phyloP scores from a whole-genome alignment of 192 early-diverging fungal species.

The Cetraspora pellucida region DNA sequence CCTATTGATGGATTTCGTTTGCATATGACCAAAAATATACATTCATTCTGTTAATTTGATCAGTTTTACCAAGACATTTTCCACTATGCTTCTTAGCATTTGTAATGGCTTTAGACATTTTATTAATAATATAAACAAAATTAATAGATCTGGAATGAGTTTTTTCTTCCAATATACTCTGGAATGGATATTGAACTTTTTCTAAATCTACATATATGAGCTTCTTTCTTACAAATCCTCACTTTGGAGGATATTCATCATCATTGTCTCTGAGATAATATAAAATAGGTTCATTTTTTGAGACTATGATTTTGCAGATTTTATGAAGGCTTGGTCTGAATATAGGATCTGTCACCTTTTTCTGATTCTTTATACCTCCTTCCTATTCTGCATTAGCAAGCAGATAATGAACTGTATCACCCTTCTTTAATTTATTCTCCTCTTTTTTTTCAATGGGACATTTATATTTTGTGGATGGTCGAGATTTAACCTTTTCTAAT shows the following conservation, averaged over 20 bases:
- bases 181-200: neutral
- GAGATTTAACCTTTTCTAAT: slow-evolving; percentile 9
- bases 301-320: slow-evolving; percentile 4
- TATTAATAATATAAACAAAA: slow-evolving; percentile 16
- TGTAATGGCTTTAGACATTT: neutral
- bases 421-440: neutral
- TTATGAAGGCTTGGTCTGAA: neutral
- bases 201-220: neutral
- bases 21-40: neutral
- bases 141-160: slow-evolving; percentile 4
- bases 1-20: slow-evolving; percentile 9
- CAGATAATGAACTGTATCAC: neutral
- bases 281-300: neutral
- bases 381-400: neutral
- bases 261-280: slow-evolving; percentile 7
- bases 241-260: neutral
- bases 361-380: slow-evolving; percentile 12
- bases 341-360: neutral
- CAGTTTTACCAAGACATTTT: neutral
- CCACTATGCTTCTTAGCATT: slow-evolving; percentile 14
- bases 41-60: neutral
- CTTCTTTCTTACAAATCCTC: neutral
- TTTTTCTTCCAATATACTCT: slow-evolving; percentile 23
- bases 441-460: neutral
- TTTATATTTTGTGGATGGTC: slow-evolving; percentile 1